Percentiles rank a stretch among this genome's conserved stretches.
phyloP scores from a whole-genome alignment of 2,329 filamentous ascomycete species.

The Pseudogymnoascus sp. region DNA sequence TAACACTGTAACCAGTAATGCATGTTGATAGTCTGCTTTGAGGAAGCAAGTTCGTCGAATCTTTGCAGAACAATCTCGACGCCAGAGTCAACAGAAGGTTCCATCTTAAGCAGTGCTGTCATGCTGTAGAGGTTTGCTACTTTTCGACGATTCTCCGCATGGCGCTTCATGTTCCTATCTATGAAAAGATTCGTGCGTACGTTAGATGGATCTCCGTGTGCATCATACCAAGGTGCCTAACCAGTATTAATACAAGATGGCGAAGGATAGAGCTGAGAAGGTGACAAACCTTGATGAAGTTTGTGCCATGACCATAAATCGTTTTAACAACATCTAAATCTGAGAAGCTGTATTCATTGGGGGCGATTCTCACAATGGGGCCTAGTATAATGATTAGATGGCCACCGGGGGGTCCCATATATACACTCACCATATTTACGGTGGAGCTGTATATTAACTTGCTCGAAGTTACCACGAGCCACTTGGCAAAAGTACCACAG shows the following conservation, averaged over 20 bases:
- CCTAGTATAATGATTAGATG: constrained; percentile 19
- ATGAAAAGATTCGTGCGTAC: constrained; percentile 25
- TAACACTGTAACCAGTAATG: constrained; percentile 37
- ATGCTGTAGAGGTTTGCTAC: constrained; percentile 40
- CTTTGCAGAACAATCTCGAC: constrained; percentile 33
- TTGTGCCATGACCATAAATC: constrained; percentile 35
- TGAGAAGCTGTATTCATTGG: constrained; percentile 40
- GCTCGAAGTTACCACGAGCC: constrained; percentile 32
- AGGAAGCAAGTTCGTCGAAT: constrained; percentile 31
- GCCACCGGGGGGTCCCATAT: neutral
- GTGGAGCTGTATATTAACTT: constrained; percentile 35
- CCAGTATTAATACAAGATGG: neutral
- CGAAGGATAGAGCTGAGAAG: neutral
- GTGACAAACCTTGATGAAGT: constrained; percentile 31
- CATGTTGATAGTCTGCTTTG: constrained; percentile 31
- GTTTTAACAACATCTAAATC: constrained; percentile 34
- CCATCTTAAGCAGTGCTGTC: constrained; percentile 39
- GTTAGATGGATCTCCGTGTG: constrained; percentile 18
- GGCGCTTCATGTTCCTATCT: constrained; percentile 30
- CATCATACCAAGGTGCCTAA: constrained; percentile 18
- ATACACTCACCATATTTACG: constrained; percentile 30
- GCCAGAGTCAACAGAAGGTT: constrained; percentile 40
- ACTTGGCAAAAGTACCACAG: constrained; percentile 38
- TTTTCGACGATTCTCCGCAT: constrained; percentile 33
- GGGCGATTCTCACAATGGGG: constrained; percentile 39